These are phyloP conservation scores for Rosa rugosa DNA, from an alignment of 306 rosid genomes.

Conservation along the genomic window DNA sequence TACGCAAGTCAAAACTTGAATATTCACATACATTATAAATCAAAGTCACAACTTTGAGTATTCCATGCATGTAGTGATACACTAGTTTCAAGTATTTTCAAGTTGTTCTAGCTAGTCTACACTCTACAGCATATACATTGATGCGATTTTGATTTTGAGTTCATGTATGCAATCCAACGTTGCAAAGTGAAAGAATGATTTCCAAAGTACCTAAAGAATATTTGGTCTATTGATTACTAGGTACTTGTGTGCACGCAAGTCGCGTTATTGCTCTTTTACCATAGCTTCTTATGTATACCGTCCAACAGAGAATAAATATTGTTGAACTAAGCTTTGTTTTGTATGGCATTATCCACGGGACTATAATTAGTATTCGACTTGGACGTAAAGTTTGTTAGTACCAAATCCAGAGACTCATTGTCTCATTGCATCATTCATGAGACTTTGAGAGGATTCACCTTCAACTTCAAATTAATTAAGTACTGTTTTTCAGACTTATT, in stretches of 20 bases:
- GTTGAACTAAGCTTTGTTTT: background rate
- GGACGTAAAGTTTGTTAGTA: slow-evolving; percentile 1
- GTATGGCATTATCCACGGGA: background rate
- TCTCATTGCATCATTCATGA: too few species aligned
- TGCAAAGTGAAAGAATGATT: background rate
- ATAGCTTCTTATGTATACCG: background rate
- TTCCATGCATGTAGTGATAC: too few species aligned
- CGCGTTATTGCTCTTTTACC: background rate
- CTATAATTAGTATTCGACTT: background rate
- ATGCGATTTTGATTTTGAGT: background rate
- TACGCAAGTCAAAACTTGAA: too few species aligned
- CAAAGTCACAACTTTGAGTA: too few species aligned
- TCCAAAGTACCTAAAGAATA: background rate
- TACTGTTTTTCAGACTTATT: too few species aligned
- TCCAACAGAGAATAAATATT: background rate
- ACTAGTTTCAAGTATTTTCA: too few species aligned
- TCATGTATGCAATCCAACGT: background rate
- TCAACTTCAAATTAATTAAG: too few species aligned
- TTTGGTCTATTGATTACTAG: background rate
- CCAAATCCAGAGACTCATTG: background rate
- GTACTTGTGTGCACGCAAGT: background rate
- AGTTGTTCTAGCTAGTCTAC: background rate
- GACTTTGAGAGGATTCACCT: too few species aligned
- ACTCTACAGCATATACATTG: too few species aligned
- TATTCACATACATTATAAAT: too few species aligned